A percentile compares a stretch with the other conserved stretches of the same genome.
Conservation (phyloP, 2,329 filamentous ascomycete genomes). For the Neocucurbitaria cava region DNA sequence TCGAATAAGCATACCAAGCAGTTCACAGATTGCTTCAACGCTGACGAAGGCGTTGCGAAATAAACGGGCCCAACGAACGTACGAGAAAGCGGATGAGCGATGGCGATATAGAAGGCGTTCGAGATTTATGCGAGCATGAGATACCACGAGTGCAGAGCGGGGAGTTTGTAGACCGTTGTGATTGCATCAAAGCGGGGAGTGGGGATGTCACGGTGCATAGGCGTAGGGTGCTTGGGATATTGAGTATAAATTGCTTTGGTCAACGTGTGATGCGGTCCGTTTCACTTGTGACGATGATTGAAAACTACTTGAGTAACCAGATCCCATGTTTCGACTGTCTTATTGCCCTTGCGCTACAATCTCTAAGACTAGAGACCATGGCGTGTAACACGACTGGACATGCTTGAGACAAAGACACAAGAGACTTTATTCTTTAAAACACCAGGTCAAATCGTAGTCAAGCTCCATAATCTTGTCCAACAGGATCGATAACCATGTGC, state of each 20-base stretch:
- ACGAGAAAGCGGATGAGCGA: conserved; percentile 3
- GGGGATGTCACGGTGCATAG: not conserved
- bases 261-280: not conserved
- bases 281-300: not conserved
- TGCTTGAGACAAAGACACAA: not conserved
- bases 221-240: conserved; percentile 7
- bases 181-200: not conserved
- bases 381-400: not conserved
- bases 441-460: no score
- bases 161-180: conserved; percentile 8
- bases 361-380: not conserved
- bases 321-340: not conserved
- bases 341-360: not conserved
- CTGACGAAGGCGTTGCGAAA: conserved; percentile 41
- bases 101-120: conserved; percentile 14
- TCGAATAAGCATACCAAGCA: conserved; percentile 79
- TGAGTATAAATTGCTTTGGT: not conserved
- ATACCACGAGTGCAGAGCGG: conserved; percentile 28
- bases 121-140: conserved; percentile 22
- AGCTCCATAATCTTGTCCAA: no score
- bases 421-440: no score
- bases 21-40: conserved; percentile 77
- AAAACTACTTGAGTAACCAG: not conserved
- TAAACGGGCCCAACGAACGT: conserved; percentile 12
- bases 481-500: no score